A percentile compares a stretch with the other conserved stretches of the same genome.
phyloP scores from a whole-genome alignment of 2,329 filamentous ascomycete species.

The Hypoxylon sp. region DNA sequence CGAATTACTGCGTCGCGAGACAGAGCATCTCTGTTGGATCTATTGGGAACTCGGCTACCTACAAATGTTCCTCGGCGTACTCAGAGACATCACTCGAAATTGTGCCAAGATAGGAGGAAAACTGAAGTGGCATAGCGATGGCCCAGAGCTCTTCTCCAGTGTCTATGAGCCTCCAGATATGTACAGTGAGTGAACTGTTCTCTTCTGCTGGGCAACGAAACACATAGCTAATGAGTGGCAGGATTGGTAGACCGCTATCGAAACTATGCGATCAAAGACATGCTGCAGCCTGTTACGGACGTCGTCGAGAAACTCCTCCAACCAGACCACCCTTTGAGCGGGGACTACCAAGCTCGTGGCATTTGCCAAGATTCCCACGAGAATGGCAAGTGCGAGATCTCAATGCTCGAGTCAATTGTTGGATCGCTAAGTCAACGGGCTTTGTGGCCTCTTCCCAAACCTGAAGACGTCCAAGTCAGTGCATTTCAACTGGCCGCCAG shows the following conservation, averaged over 20 bases:
- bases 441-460: conserved; percentile 27
- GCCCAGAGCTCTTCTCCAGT: neutral
- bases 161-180: conserved; percentile 8
- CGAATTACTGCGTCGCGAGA: neutral
- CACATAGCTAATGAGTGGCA: neutral
- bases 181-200: conserved; percentile 5
- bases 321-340: too few species aligned
- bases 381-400: conserved; percentile 8
- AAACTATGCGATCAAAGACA: neutral
- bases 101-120: neutral
- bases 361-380: too few species aligned
- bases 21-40: conserved; percentile 17
- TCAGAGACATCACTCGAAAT: neutral
- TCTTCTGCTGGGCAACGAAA: neutral
- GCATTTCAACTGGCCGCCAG: conserved; percentile 6
- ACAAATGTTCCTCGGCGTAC: neutral
- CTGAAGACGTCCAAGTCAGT: neutral
- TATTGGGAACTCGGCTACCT: conserved; percentile 29
- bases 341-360: neutral
- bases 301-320: neutral
- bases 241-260: conserved; percentile 2
- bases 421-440: conserved; percentile 1
- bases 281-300: neutral
- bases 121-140: neutral
- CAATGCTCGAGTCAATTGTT: conserved; percentile 25